A percentile compares a stretch with the other conserved stretches of the same genome.
These are phyloP conservation scores for Kockovaella imperatae DNA, from an alignment of 768 basidiomycete genomes.

Conservation along the genomic window DNA sequence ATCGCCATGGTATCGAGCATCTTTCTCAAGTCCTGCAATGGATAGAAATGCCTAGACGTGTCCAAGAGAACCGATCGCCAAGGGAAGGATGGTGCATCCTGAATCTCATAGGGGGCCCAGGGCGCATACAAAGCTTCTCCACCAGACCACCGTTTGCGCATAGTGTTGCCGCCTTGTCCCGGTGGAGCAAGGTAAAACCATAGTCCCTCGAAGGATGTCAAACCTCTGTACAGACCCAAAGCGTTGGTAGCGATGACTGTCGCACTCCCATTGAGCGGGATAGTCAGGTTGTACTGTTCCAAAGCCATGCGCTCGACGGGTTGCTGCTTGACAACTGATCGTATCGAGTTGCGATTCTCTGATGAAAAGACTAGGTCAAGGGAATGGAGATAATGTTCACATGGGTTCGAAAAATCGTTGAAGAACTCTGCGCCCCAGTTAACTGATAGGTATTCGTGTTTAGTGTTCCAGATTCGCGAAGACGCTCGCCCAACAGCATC, in stretches of 20 bases:
- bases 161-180: too few relatives aligned
- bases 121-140: too few relatives aligned
- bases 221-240: constrained; percentile 61
- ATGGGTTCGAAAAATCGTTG: too few relatives aligned
- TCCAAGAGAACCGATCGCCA: constrained; percentile 67
- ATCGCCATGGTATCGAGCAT: constrained; percentile 63
- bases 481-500: too few relatives aligned
- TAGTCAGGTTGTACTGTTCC: constrained; percentile 57
- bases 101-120: constrained; percentile 46
- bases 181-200: constrained; percentile 52
- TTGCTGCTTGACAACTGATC: too few relatives aligned
- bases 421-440: too few relatives aligned
- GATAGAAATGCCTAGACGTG: constrained; percentile 65
- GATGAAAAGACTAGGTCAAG: too few relatives aligned
- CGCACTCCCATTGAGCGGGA: constrained; percentile 53
- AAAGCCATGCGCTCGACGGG: too few relatives aligned
- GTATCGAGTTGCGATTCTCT: too few relatives aligned
- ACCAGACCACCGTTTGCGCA: neutral
- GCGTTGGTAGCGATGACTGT: constrained; percentile 55
- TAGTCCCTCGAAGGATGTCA: constrained; percentile 68
- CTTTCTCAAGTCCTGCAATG: constrained; percentile 4
- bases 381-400: too few relatives aligned
- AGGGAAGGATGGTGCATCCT: constrained; percentile 61
- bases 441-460: too few relatives aligned
- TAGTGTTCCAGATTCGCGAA: too few relatives aligned